These are phyloP conservation scores for Haplosporangium sp. DNA, from an alignment of 371 early-diverging fungal species.

Conservation along the genomic window DNA sequence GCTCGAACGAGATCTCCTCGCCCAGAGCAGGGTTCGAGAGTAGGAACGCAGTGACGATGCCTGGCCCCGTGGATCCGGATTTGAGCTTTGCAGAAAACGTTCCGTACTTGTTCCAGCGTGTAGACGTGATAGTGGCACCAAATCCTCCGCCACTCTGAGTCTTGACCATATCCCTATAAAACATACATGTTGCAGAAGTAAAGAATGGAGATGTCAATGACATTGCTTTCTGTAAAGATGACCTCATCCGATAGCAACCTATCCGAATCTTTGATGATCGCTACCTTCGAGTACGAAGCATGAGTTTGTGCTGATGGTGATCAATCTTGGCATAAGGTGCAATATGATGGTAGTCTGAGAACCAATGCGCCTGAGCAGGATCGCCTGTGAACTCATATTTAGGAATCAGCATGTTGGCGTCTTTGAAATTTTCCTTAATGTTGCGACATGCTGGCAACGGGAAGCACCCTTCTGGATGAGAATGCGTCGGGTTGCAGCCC, in stretches of 20 bases:
- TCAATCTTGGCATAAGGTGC: conserved; percentile 47
- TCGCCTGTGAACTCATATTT: conserved; percentile 37
- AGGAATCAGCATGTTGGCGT: conserved; percentile 15
- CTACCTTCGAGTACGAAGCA: conserved; percentile 36
- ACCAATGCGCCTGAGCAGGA: conserved; percentile 39
- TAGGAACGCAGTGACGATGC: conserved; percentile 48
- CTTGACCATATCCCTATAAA: conserved; percentile 25
- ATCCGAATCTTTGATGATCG: background rate
- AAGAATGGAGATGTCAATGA: no score
- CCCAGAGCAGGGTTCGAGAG: conserved; percentile 49
- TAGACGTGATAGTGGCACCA: conserved; percentile 42
- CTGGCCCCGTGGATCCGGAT: conserved; percentile 44
- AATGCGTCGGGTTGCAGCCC: conserved; percentile 36
- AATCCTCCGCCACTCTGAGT: conserved; percentile 53
- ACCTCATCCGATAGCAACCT: background rate
- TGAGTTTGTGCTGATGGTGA: conserved; percentile 21
- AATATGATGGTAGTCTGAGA: conserved; percentile 42
- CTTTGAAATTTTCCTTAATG: conserved; percentile 30
- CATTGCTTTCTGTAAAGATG: background rate
- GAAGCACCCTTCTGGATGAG: conserved; percentile 36
- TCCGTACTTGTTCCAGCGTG: conserved; percentile 51
- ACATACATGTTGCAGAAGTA: no score
- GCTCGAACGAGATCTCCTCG: conserved; percentile 48
- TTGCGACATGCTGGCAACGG: conserved; percentile 29
- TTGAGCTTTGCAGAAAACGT: conserved; percentile 41